Conservation (phyloP, 176 grass and related monocot genomes). For the Bromus sterilis region DNA sequence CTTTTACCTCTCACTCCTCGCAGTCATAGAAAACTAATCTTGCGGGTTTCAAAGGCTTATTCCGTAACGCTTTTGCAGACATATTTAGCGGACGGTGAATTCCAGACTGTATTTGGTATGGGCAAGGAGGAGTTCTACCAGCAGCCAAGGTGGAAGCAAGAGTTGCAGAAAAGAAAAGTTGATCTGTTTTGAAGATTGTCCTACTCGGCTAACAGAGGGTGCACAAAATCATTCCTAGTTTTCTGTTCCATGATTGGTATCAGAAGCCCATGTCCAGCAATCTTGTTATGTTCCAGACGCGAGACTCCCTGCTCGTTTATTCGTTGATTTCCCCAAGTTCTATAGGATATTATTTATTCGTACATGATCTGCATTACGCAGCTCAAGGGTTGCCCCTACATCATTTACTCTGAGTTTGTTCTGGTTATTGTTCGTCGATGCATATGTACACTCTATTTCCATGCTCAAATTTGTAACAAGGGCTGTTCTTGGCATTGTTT, state of each 20-base stretch:
- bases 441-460: conserved; percentile 4
- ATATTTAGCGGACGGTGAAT: conserved; percentile 81
- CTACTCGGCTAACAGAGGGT: neutral
- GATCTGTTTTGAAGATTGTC: conserved; percentile 63
- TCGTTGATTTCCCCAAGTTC: conserved; percentile 4
- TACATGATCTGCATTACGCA: conserved; percentile 35
- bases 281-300: conserved; percentile 13
- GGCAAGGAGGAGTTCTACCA: conserved; percentile 74
- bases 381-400: conserved; percentile 13
- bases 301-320: neutral
- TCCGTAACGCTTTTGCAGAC: conserved; percentile 48
- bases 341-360: conserved; percentile 50
- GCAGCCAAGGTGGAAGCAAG: conserved; percentile 98
- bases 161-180: conserved; percentile 77
- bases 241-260: neutral
- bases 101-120: conserved; percentile 62
- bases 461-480: conserved; percentile 12
- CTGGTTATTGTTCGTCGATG: neutral
- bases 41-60: conserved; percentile 1
- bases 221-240: conserved; percentile 8
- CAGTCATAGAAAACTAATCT: neutral
- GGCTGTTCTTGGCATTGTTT: conserved; percentile 20
- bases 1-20: too few relatives aligned
- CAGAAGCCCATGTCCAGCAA: neutral
- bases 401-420: conserved; percentile 21